Evolutionary conservation across 176 grass and related monocot species (phyloP), one percentile per base, ranked within the genome.

Genomic region (Phoenix dactylifera): DNA sequence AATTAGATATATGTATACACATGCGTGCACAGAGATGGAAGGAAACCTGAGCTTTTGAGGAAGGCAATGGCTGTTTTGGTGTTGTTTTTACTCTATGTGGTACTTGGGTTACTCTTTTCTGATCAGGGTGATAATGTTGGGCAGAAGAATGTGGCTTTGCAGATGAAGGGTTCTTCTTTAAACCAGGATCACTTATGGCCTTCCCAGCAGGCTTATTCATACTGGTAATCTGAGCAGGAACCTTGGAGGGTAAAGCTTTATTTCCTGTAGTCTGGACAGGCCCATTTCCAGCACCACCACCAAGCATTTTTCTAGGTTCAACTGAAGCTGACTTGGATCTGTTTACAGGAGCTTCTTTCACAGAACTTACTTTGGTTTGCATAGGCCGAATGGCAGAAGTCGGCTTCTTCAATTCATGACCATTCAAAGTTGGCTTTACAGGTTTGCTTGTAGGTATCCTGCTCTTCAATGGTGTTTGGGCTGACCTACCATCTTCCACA

Each of bases 21-120:
- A 39, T 0, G 10, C 12, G 35, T 44, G 35, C 9, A 44, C 10
- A 44, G 35, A 44, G 10, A 44, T 44, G 10, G 48, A 60, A 68
- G 59, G 22, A 50, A 48, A 95, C 92, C 80, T 88, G 85, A 29
- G 50, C 57, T 76, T 66, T 85, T 59, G 81, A 72, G 25, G 57
- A 61, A 39, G 75, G 44, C 35, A 20, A 53, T 4, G 49, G 30
- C 23, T 64, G 77, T 17, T 80, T 82, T 15, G 67, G 55, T 59
- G 7, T 19, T 63, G 63, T 57, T 71, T 68, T 84, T 39, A 51
- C 28, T 68, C 65, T 62, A 53, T 51, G 26, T 15, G 19, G 51
- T 59, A 19, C 48, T 26, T 80, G 71, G 66, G 67, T 51, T 56
- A 24, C 51, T 59, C 65, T 83, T n/a, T 71, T 79, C n/a, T 68